Base-by-base conservation (phyloP, 495 filamentous ascomycete genomes). In the Aspergillus funiculosus region DNA sequence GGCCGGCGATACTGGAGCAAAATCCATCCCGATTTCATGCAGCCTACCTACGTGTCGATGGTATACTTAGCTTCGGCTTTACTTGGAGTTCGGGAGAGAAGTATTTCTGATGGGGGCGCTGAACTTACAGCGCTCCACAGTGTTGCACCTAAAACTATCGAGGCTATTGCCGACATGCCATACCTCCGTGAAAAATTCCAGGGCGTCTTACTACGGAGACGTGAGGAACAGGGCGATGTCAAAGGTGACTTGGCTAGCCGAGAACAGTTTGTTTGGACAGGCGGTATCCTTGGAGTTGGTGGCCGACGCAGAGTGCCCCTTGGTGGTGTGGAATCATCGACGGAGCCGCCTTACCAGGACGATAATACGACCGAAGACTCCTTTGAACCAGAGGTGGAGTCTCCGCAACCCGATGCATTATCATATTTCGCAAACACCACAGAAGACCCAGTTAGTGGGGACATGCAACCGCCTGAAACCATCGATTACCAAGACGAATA, bases 161-260 rank as follows among this genome's bases (percentile, higher is more conserved):
- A 66, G 11, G 73, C 69, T 1, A 59, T 84, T 34, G 63, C 59
- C 37, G 65, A 67, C 22, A 79, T 85, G 75, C 80, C 78, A 15
- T 58, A 58, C 35, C 26, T 66, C 18, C 60, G 57, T n/a, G 70
- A 73, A 6, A 68, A 62, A 30, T 55, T 62, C 39, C 70, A 73
- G 46, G 68, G 58, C 20, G 52, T 64, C 14, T 46, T 71, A 10
- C 54, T 72, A 37, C 64, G 70, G 10, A 38, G 56, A 35, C 54
- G 49, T 13, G 34, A 48, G 19, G 39, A 51, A 14, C 46, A 43
- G 34, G 37, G 38, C 6, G 53, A 58, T 18, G 20, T 20, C 5
- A 21, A 30, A 4, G 36, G 45, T 14, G 30, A 36, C n/a, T n/a
- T n/a, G n/a, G 8, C 21, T 32, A 19, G 31, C 28, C 13, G 26